Conservation (phyloP, 345 rosid genomes). For the Lenwebbia sp. region DNA sequence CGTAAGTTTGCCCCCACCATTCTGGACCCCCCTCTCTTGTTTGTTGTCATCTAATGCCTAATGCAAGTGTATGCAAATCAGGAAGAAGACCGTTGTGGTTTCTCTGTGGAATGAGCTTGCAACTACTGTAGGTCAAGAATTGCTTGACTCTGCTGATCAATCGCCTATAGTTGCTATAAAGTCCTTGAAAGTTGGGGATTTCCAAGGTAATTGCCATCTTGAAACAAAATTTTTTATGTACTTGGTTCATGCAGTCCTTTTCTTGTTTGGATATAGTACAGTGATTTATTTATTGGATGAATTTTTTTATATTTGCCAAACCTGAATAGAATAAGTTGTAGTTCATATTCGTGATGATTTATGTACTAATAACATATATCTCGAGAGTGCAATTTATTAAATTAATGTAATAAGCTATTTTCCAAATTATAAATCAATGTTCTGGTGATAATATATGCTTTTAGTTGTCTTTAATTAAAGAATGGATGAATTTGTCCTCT, state of each 20-base stretch:
- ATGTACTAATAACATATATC: background rate
- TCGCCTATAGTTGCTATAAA: slow-evolving; percentile 75
- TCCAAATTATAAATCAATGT: background rate
- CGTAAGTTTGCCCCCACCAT: slow-evolving; percentile 21
- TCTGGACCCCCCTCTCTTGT: background rate
- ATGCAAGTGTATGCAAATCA: slow-evolving; percentile 3
- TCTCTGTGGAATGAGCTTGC: slow-evolving; percentile 88
- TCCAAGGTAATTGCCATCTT: slow-evolving; percentile 50
- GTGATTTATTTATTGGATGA: background rate
- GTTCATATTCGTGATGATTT: background rate
- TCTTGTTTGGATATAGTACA: background rate
- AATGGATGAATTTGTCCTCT: background rate
- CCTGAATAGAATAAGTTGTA: background rate
- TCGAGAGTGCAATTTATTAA: background rate
- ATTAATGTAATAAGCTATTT: background rate
- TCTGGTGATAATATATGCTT: background rate
- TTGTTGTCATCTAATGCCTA: background rate
- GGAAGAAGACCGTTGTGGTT: slow-evolving; percentile 76
- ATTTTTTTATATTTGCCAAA: background rate
- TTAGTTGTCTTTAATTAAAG: background rate
- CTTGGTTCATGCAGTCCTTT: background rate
- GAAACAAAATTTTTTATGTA: background rate
- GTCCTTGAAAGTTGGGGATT: slow-evolving; percentile 82
- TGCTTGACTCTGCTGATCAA: slow-evolving; percentile 53
- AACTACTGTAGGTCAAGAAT: slow-evolving; percentile 62